Percentiles rank a stretch among this genome's conserved stretches.
Conservation (phyloP, 2,329 filamentous ascomycete genomes). For the Claviceps africana region DNA sequence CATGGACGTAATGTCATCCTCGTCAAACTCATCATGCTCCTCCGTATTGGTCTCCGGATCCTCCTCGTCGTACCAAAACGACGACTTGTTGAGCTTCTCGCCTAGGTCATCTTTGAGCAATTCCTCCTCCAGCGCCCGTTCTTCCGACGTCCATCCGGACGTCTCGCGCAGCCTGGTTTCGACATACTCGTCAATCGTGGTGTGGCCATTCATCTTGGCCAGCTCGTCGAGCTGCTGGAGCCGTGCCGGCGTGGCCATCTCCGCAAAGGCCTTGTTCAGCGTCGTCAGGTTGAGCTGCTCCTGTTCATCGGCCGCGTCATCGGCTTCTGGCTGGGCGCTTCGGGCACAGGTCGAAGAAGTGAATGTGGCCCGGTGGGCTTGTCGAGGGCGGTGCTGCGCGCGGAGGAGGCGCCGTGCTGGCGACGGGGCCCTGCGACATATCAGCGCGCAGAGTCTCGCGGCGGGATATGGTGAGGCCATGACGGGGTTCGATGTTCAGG, state of each 20-base stretch:
- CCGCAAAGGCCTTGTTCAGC: conserved; percentile 17
- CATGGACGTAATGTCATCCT: conserved; percentile 71
- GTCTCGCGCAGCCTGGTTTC: conserved; percentile 14
- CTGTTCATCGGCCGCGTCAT: conserved; percentile 10
- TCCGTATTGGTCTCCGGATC: conserved; percentile 34
- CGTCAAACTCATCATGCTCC: conserved; percentile 51
- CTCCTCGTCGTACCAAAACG: conserved; percentile 37
- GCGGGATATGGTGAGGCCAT: conserved; percentile 27
- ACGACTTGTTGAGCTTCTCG: conserved; percentile 21
- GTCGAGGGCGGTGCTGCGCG: conserved; percentile 13
- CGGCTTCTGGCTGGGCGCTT: conserved; percentile 11
- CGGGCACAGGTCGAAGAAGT: conserved; percentile 14
- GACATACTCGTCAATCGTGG: conserved; percentile 20
- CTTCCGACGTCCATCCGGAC: conserved; percentile 18
- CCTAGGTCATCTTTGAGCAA: conserved; percentile 18
- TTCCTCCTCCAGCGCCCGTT: conserved; percentile 18
- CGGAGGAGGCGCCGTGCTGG: conserved; percentile 12
- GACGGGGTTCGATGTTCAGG: conserved; percentile 1
- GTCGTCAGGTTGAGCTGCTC: conserved; percentile 16
- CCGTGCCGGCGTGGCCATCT: conserved; percentile 18
- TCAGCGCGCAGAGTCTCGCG: conserved; percentile 22
- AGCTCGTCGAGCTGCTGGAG: conserved; percentile 21
- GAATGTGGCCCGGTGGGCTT: conserved; percentile 17
- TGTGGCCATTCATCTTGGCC: conserved; percentile 21
- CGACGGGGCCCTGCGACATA: conserved; percentile 17